Evolutionary conservation across 106 monocot genomes (phyloP), one percentile per base, ranked within the genome.

Genomic region (Dendrobium officinale): DNA sequence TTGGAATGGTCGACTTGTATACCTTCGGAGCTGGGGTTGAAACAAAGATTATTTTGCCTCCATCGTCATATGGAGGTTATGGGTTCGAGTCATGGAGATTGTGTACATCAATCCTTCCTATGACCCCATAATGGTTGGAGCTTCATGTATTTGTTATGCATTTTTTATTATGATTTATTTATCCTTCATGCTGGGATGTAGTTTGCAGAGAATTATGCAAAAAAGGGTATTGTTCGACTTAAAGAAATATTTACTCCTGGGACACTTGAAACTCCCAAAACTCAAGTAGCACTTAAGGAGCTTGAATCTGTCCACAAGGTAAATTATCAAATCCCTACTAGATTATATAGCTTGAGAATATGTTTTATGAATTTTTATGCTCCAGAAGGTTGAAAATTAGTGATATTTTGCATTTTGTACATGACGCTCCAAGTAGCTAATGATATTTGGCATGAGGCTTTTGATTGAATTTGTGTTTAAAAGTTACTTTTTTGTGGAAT

Each of bases 261-360:
- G 79, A 87, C 85, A 47, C 79, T 96, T 29, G 59, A 79, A 67
- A 83, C 92, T 41, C 96, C 96, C 42, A 93, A 89, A 76, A 81
- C 93, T 44, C 93, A 93, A 9, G 88, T 58, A 67, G 85, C 77
- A 81, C 88, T 96, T 33, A 87, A 87, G 85, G 96, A 96, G 78
- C 90, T 96, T 82, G 96, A 96, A 88, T 96, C 96, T 7, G 78
- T 96, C 85, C 96, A 96, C 86, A 93, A 96, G 96, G 96, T 93
- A 83, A 80, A 40, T 42, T 33, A 72, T 33, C 10, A 37, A 37
- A 72, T 72, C 72, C 11, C 29, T 72, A 33, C 6, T 16, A 37
- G 40, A 13, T 40, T 11, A 42, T 42, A 8, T 42, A 42, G 16
- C 27, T 58, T 73, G 3, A 42, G 11, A 73, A 42, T 3, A 17